Evolutionary conservation across 768 basidiomycete genomes (phyloP).

Genomic region (Suillus variegatus): DNA sequence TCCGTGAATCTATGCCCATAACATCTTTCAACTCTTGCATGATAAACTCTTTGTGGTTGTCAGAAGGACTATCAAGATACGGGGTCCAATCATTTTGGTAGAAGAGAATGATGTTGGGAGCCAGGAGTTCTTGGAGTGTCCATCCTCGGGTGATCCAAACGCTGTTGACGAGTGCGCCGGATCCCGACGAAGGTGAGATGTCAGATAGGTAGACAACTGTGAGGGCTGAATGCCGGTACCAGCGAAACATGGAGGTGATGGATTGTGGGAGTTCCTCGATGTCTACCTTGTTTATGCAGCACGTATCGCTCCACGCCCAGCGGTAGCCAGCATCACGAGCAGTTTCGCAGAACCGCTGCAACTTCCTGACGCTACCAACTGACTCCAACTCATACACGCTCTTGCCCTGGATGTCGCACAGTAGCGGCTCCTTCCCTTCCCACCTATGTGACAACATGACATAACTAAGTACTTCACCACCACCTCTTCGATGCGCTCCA

Average conservation of each 20-base stretch:
- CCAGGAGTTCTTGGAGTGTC: constrained; percentile 1
- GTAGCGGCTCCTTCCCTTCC: not conserved
- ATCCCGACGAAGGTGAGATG: not conserved
- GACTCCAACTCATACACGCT: not conserved
- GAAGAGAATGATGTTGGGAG: constrained; percentile 14
- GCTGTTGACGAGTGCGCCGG: not conserved
- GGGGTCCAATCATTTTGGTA: constrained; percentile 25
- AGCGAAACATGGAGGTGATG: not conserved
- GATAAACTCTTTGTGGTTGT: not conserved
- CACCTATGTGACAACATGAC: not conserved
- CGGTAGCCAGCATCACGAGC: not conserved
- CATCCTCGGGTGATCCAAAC: not conserved
- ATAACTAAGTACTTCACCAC: not conserved
- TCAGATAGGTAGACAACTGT: not conserved
- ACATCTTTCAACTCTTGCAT: not conserved
- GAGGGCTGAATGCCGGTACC: not conserved
- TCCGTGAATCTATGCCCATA: not conserved
- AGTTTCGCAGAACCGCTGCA: not conserved
- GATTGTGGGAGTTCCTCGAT: not conserved
- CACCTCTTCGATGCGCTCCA: not conserved
- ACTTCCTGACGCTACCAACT: not conserved
- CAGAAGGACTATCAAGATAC: not conserved
- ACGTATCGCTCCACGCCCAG: not conserved
- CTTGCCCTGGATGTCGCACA: not conserved
- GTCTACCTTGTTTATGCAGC: not conserved